These are phyloP conservation scores for Gomphus bonarii DNA, from an alignment of 1,284 basidiomycete species.

Conservation along the genomic window DNA sequence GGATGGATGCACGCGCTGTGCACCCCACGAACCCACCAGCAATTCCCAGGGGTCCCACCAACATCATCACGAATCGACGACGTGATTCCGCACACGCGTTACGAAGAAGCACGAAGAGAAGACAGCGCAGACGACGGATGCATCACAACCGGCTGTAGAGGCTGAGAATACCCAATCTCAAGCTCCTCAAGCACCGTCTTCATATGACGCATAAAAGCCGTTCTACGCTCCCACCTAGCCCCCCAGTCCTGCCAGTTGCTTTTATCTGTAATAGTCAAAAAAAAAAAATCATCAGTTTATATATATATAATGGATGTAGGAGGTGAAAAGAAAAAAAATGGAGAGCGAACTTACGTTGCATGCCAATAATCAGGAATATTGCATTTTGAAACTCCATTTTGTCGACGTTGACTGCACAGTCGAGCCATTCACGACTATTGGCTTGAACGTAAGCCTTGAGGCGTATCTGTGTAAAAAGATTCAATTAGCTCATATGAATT, in stretches of 20 bases:
- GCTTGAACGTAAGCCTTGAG: constrained; percentile 52
- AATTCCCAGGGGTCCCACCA: constrained; percentile 13
- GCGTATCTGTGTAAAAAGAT: constrained; percentile 25
- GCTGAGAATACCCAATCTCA: constrained; percentile 58
- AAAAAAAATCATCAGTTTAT: too few relatives aligned
- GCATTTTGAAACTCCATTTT: constrained; percentile 72
- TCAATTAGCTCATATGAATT: neutral
- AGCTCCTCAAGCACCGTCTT: constrained; percentile 63
- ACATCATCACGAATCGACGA: too few relatives aligned
- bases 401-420: constrained; percentile 52
- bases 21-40: constrained; percentile 11
- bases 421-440: constrained; percentile 69
- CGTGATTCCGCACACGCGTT: too few relatives aligned
- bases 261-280: too few relatives aligned
- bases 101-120: constrained; percentile 4
- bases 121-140: constrained; percentile 19
- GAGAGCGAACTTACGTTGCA: constrained; percentile 57
- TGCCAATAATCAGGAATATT: constrained; percentile 53
- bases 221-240: constrained; percentile 63
- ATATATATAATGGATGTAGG: constrained; percentile 4
- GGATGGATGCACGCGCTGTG: constrained; percentile 7
- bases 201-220: constrained; percentile 60
- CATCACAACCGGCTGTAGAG: constrained; percentile 59
- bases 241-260: constrained; percentile 87
- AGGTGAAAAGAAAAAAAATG: neutral